Evolutionary conservation across 1,139 yeast genomes (phyloP), one percentile per base, ranked within the genome.

Genomic region (Saccharomyces hybrid): DNA sequence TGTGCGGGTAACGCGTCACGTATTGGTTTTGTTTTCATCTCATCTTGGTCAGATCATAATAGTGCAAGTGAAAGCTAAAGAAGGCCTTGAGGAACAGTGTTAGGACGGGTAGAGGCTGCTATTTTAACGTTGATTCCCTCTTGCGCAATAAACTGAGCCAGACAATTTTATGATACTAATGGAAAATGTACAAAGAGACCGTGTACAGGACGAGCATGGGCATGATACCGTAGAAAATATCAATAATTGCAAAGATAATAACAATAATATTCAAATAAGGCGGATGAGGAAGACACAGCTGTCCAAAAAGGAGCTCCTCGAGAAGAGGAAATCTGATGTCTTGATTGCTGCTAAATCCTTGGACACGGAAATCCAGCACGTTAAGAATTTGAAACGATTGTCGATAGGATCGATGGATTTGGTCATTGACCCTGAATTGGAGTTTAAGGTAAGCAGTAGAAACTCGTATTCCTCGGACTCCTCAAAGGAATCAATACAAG

Each of bases 391-490:
- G 57, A 69, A 69, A 52, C 57, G 72, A 49, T 58, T 67, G 50
- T 69, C 72, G 3, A 67, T 69, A 51, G 72, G 72, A 2, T 69
- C 72, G 5, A 61, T 68, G 58, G 72, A 69, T 54, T 57, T 65
- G 47, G 52, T 65, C 41, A 59, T 65, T 28, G 72, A 69, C 54
- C 71, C 72, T 23, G 72, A 69, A 51, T 49, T 67, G 57, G 68
- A 66, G 52, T 68, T 55, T 50, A 60, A 56, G 26, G 60, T 64
- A 11, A 61, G 55, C 52, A 51, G 44, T n/a, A 56, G 54, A 50
- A 58, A 47, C 48, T 56, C 58, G 2, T 57, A 58, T 57, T 42
- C 52, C n/a, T 51, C 56, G 8, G 56, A 51, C 4, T 44, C 46
- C 16, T 31, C 49, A 25, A 46, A 29, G 14, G 46, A 9, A 27